A percentile compares a stretch with the other conserved stretches of the same genome.
phyloP scores from a whole-genome alignment of 2,329 filamentous ascomycete species.

The Thermomyces lanuginosus region DNA sequence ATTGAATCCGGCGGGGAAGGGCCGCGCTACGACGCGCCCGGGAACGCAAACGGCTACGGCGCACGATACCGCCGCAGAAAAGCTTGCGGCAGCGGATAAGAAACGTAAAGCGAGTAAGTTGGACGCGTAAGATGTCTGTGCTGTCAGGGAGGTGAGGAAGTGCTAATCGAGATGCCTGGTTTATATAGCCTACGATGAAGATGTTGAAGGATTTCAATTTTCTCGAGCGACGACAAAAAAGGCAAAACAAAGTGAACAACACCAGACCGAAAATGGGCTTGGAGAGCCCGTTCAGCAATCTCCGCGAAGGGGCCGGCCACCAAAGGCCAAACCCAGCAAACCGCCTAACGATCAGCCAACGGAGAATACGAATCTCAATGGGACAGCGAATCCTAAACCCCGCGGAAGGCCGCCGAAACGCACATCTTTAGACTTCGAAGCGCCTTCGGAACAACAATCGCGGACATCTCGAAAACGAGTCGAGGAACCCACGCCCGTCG shows the following conservation, averaged over 20 bases:
- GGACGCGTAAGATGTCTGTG: no score
- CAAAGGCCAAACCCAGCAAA: conserved; percentile 30
- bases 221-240: conserved; percentile 52
- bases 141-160: no score
- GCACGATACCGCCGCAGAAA: conserved; percentile 9
- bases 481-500: conserved; percentile 12
- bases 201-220: conserved; percentile 64
- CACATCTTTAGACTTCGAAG: conserved; percentile 5
- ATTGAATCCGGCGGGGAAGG: conserved; percentile 11
- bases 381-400: conserved; percentile 9
- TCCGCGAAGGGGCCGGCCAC: conserved; percentile 22
- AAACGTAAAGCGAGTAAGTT: conserved; percentile 32
- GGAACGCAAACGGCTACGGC: no score
- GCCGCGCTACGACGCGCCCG: no score
- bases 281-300: conserved; percentile 18
- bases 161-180: no score
- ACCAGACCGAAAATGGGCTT: conserved; percentile 19
- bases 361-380: conserved; percentile 8
- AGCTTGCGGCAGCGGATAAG: conserved; percentile 11
- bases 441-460: conserved; percentile 4
- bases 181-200: conserved; percentile 53
- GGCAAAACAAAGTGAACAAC: conserved; percentile 30
- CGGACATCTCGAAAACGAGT: conserved; percentile 15
- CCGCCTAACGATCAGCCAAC: conserved; percentile 4
- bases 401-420: conserved; percentile 14